Base-by-base conservation (phyloP, 257 asterid species). In the Solanum etuberosum region DNA sequence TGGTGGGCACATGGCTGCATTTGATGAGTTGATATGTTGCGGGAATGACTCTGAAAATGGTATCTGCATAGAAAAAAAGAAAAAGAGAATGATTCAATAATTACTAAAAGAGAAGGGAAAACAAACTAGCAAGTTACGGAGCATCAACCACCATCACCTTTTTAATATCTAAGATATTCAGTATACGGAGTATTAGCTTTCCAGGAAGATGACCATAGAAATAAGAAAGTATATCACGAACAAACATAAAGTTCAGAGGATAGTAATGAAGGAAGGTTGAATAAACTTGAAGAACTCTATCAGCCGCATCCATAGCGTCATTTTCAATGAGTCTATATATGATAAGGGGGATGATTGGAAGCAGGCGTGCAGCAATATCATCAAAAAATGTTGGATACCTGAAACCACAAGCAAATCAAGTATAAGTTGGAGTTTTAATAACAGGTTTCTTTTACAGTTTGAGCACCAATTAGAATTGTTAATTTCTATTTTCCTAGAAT, bases 311-410 rank as follows among this genome's bases (percentile, higher is more conserved):
- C 87, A 91, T 91, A 74, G 95, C 96, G 84, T 97, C 99, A 88
- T 95, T 97, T 91, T 97, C 99, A 43, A 97, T 91, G 35, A 97
- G 93, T 90, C 99, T 89, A 90, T 94, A 97, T 77, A 97, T 93
- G 88, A 95, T 93, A 54, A 92, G 88, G 90, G 99, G 99, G 91
- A 97, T 92, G 87, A 97, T 94, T 88, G 99, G 99, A 85, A 97
- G 98, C 92, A 97, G 89, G 86, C 99, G 94, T 77, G 98, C 99
- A 87, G 99, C 98, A 38, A 97, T 91, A 91, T 97, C 99, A 90
- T 97, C 99, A 87, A 97, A 97, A 92, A 97, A 97, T 87, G 97
- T 94, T 61, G 99, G 99, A 89, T 93, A 97, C 92, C 99, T 97
- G 93, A 74, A 68, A 90, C 76, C 43, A 87, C 42, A 78, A 88